Evolutionary conservation across 73 alveolate species (phyloP).

Genomic region (Vitrella brassicaformis): DNA sequence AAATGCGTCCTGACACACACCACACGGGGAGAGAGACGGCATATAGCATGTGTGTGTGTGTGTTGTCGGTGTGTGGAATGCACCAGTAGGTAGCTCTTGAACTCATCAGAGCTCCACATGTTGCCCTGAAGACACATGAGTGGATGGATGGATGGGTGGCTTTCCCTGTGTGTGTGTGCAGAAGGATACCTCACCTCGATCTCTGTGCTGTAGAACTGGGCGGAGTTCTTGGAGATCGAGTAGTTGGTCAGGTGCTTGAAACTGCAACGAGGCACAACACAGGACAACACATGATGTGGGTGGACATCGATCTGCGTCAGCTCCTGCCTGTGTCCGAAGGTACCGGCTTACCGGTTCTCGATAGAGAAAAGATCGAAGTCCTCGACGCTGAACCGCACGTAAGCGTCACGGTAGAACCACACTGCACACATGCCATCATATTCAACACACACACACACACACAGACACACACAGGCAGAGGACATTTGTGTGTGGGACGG

Average conservation of each 20-base stretch:
- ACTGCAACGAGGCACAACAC: neutral
- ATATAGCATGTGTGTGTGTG: neutral
- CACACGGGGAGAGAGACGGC: neutral
- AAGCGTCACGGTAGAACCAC: constrained; percentile 84
- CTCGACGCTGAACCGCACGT: constrained; percentile 85
- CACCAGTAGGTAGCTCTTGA: constrained; percentile 61
- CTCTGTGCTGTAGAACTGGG: constrained; percentile 42
- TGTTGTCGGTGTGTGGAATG: neutral
- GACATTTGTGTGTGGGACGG: no score
- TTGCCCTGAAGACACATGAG: constrained; percentile 92
- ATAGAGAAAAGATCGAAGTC: constrained; percentile 76
- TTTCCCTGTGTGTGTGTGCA: no score
- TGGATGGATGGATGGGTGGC: no score
- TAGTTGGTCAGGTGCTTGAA: constrained; percentile 43
- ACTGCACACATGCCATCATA: no score
- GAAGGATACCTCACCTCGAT: no score
- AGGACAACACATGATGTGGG: no score
- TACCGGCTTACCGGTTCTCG: constrained; percentile 67
- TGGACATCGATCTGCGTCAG: no score
- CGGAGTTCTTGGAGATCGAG: constrained; percentile 33
- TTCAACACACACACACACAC: no score
- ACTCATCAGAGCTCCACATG: constrained; percentile 82
- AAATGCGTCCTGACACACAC: constrained; percentile 42
- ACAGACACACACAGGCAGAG: no score
- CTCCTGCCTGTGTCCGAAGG: no score